phyloP scores from a whole-genome alignment of 176 grass and related monocot genomes.

The Lolium rigidum region DNA sequence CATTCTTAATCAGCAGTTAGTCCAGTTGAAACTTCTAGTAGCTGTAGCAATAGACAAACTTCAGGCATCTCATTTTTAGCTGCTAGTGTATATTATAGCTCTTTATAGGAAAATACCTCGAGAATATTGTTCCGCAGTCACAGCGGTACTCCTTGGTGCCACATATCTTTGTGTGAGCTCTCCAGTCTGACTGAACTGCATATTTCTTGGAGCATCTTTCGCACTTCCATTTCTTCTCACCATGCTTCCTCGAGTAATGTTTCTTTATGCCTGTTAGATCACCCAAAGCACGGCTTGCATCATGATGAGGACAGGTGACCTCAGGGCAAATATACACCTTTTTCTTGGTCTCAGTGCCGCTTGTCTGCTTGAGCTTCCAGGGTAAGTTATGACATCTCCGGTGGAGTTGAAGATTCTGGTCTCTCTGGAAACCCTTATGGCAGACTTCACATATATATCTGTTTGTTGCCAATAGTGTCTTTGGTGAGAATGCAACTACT shows the following conservation, averaged over 20 bases:
- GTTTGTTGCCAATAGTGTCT: slow-evolving; percentile 23
- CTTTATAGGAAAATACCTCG: slow-evolving; percentile 25
- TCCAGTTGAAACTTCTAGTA: background rate
- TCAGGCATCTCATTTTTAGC: background rate
- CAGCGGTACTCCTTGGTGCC: slow-evolving; percentile 31
- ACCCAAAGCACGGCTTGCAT: slow-evolving; percentile 27
- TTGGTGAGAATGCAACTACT: slow-evolving; percentile 27
- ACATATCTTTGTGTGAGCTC: slow-evolving; percentile 30
- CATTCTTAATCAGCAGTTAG: background rate
- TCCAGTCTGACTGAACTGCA: slow-evolving; percentile 28
- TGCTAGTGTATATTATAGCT: background rate
- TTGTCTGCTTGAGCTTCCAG: slow-evolving; percentile 34
- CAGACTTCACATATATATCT: slow-evolving; percentile 34
- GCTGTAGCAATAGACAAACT: background rate
- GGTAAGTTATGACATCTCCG: slow-evolving; percentile 34
- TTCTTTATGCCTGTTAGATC: slow-evolving; percentile 36
- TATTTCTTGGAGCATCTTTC: slow-evolving; percentile 38
- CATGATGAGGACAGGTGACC: slow-evolving; percentile 27
- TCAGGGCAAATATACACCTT: slow-evolving; percentile 36
- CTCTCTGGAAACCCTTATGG: slow-evolving; percentile 35
- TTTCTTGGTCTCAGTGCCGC: slow-evolving; percentile 8
- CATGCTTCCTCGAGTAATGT: slow-evolving; percentile 28
- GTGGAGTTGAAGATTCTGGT: slow-evolving; percentile 33
- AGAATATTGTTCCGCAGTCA: slow-evolving; percentile 36
- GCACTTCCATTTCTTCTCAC: slow-evolving; percentile 34